Evolutionary conservation across 1,284 basidiomycete genomes (phyloP).

Genomic region (Sphaerobolus stellatus): DNA sequence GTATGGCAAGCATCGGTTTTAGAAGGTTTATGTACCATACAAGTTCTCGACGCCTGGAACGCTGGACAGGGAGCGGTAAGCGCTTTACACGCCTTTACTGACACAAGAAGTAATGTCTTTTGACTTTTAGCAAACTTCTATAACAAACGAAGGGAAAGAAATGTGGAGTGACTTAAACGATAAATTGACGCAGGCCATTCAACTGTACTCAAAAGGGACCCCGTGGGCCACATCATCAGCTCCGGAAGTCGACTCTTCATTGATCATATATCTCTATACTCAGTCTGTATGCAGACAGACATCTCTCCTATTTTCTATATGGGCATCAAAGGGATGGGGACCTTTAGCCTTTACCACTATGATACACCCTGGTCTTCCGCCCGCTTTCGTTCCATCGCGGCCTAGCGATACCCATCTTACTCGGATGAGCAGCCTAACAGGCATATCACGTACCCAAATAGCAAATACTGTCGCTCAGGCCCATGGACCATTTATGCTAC

Average conservation of each 20-base stretch:
- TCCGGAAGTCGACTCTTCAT: conserved; percentile 52
- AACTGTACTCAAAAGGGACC: conserved; percentile 58
- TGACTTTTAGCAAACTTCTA: conserved; percentile 35
- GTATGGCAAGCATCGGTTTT: conserved; percentile 86
- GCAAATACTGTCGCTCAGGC: conserved; percentile 62
- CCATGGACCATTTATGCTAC: conserved; percentile 84
- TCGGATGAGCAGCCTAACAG: conserved; percentile 63
- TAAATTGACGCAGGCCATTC: conserved; percentile 62
- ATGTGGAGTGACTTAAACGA: conserved; percentile 71
- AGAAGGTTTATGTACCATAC: conserved; percentile 78
- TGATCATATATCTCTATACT: conserved; percentile 66
- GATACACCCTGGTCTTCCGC: conserved; percentile 59
- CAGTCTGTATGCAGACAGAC: conserved; percentile 67
- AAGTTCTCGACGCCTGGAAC: conserved; percentile 83
- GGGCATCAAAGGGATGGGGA: conserved; percentile 87
- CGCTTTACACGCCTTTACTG: conserved; percentile 18
- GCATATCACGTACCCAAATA: conserved; percentile 68
- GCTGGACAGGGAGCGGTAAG: conserved; percentile 69
- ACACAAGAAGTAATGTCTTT: conserved; percentile 26
- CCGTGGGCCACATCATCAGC: conserved; percentile 44
- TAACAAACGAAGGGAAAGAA: conserved; percentile 49
- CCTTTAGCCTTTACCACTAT: conserved; percentile 75
- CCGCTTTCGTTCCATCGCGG: conserved; percentile 53
- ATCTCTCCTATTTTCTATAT: conserved; percentile 70
- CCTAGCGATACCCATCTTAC: conserved; percentile 47